Percentiles rank a stretch among this genome's conserved stretches.
phyloP scores from a whole-genome alignment of 768 basidiomycete species.

The Grammothele lineata region DNA sequence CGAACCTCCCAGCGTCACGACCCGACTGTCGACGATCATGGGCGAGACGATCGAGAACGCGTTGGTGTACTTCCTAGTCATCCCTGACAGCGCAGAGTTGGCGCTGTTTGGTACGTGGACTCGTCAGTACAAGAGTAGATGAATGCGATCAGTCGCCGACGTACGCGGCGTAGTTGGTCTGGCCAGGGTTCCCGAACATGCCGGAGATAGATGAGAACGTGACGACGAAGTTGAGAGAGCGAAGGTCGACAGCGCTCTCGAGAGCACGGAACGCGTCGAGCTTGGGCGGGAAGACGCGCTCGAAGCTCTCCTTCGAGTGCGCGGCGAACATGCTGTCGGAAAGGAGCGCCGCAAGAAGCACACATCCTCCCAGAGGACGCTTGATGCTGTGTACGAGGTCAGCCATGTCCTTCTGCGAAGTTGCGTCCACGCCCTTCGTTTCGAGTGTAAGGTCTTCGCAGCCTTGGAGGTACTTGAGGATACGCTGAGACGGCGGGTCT shows the following conservation, averaged over 20 bases:
- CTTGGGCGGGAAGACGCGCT: constrained; percentile 3
- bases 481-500: constrained; percentile 1
- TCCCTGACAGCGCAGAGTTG: constrained; percentile 4
- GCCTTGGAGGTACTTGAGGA: constrained; percentile 8
- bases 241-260: constrained; percentile 1
- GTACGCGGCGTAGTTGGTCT: constrained; percentile 16
- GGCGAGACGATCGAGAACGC: constrained; percentile 6
- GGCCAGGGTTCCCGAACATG: constrained; percentile 14
- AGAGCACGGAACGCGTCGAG: constrained; percentile 6
- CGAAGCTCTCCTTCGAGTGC: constrained; percentile 10
- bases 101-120: constrained; percentile 10
- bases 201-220: constrained; percentile 18
- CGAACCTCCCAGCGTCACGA: not conserved
- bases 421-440: constrained; percentile 2
- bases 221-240: constrained; percentile 13
- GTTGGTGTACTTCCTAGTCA: constrained; percentile 5
- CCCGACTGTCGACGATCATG: constrained; percentile 3
- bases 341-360: constrained; percentile 12
- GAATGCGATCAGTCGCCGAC: not conserved
- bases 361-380: constrained; percentile 10
- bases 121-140: too few species aligned
- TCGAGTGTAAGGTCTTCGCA: constrained; percentile 4
- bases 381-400: not conserved
- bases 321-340: constrained; percentile 5
- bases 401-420: not conserved